Evolutionary conservation across 2,329 filamentous ascomycete genomes (phyloP), one percentile per base, ranked within the genome.

Genomic region (Scytalidium sp.): DNA sequence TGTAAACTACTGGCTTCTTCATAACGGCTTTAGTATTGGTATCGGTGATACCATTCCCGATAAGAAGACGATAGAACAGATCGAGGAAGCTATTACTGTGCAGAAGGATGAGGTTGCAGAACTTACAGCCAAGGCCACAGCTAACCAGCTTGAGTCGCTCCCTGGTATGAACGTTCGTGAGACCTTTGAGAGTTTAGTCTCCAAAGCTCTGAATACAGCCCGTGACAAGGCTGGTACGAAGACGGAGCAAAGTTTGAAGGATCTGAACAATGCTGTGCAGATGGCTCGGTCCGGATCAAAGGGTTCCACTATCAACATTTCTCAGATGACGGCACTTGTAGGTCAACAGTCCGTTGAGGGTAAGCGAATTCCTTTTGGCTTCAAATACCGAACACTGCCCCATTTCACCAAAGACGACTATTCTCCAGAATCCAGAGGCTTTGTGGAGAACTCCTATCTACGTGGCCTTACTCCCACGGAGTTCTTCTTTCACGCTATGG

Each of bases 401-500:
- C 94, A 99, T 70, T 99, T 99, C 71, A 96, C 94, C 57, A 99
- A 99, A 76, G 95, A 99, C 62, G 95, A 99, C 69, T 99, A 97
- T 70, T 97, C 93, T 19, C 91, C 94, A 10, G 92, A 97, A 67
- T 93, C 94, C 42, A 87, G 94, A 74, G 94, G 94, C 40, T 99
- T 99, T 65, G 94, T 99, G 19, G 94, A 99, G 71, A 99, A 99
- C 73, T 99, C 94, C 0, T 99, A 99, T 63, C 82, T 99, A 11
- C 89, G 94, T 76, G 94, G 94, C 49, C 75, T 99, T 51, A 99
- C 95, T 0, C 94, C 94, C 0, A 87, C 89, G 1, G 94, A 99
- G 61, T 99, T 99, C 74, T 99, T 97, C 76, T 99, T 99, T 80
- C 94, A 99, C 81, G 94, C 94, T 66, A 99, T 99, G 94, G 94